Evolutionary conservation across 73 alveolate species (phyloP).

Genomic region (Strombidium stylifer): DNA sequence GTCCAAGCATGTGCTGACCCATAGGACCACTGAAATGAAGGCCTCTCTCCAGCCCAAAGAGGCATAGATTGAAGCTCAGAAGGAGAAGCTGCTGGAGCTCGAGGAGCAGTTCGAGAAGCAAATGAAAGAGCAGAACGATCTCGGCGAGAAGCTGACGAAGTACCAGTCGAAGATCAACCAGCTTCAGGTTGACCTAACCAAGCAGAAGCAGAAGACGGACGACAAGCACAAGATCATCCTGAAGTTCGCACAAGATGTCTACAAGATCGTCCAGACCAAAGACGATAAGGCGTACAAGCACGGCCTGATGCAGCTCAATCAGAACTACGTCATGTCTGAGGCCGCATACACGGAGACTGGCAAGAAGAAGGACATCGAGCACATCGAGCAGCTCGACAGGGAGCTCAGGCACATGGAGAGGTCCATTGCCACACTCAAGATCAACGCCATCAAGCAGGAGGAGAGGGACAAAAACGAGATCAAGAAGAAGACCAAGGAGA

Average conservation of each 20-base stretch:
- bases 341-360: slow-evolving; percentile 64
- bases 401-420: slow-evolving; percentile 81
- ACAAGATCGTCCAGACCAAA: slow-evolving; percentile 70
- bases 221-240: slow-evolving; percentile 71
- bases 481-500: slow-evolving; percentile 80
- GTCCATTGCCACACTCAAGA: slow-evolving; percentile 68
- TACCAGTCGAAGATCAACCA: slow-evolving; percentile 61
- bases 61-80: slow-evolving; percentile 68
- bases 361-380: slow-evolving; percentile 84
- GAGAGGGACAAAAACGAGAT: slow-evolving; percentile 74
- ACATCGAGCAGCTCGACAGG: slow-evolving; percentile 82
- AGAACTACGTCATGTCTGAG: slow-evolving; percentile 74
- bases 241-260: slow-evolving; percentile 75
- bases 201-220: slow-evolving; percentile 56
- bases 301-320: slow-evolving; percentile 76
- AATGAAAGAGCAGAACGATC: slow-evolving; percentile 65
- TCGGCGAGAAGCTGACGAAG: slow-evolving; percentile 53
- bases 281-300: slow-evolving; percentile 81
- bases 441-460: slow-evolving; percentile 73
- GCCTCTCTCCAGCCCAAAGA: slow-evolving; percentile 86
- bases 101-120: slow-evolving; percentile 77
- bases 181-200: slow-evolving; percentile 58
- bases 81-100: slow-evolving; percentile 73
- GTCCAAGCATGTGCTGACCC: slow-evolving; percentile 82
- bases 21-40: slow-evolving; percentile 85